Evolutionary conservation across 2,329 filamentous ascomycete species (phyloP).

Genomic region (Arthroderma sp.): DNA sequence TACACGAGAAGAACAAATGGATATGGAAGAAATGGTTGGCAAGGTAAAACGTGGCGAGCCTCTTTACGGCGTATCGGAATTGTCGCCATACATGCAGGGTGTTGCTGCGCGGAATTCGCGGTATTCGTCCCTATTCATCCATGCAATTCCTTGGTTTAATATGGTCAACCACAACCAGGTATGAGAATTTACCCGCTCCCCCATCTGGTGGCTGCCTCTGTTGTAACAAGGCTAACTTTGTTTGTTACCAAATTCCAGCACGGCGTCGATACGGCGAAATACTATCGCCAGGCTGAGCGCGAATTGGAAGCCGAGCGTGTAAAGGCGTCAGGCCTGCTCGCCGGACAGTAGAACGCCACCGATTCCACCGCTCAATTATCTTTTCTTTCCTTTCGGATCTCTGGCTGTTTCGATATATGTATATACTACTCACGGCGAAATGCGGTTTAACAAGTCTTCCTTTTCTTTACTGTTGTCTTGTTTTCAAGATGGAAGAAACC

Average conservation of each 20-base stretch:
- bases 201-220: neutral
- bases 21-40: slow-evolving; percentile 96
- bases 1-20: slow-evolving; percentile 78
- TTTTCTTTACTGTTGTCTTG: neutral
- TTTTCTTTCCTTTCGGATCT: too few relatives aligned
- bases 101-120: slow-evolving; percentile 84
- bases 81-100: slow-evolving; percentile 85
- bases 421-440: slow-evolving; percentile 5
- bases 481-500: neutral
- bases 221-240: neutral
- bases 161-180: slow-evolving; percentile 83
- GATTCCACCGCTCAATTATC: too few relatives aligned
- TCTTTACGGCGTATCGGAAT: slow-evolving; percentile 66
- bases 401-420: neutral
- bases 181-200: slow-evolving; percentile 12
- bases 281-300: slow-evolving; percentile 87
- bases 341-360: too few relatives aligned
- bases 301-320: slow-evolving; percentile 71
- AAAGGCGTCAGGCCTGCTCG: slow-evolving; percentile 15
- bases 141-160: slow-evolving; percentile 92
- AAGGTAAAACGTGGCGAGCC: slow-evolving; percentile 88
- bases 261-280: slow-evolving; percentile 95
- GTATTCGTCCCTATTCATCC: slow-evolving; percentile 72
- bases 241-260: slow-evolving; percentile 41
- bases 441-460: slow-evolving; percentile 1